phyloP scores from a whole-genome alignment of 2,329 filamentous ascomycete species.

The Aspergillus carbonarius region DNA sequence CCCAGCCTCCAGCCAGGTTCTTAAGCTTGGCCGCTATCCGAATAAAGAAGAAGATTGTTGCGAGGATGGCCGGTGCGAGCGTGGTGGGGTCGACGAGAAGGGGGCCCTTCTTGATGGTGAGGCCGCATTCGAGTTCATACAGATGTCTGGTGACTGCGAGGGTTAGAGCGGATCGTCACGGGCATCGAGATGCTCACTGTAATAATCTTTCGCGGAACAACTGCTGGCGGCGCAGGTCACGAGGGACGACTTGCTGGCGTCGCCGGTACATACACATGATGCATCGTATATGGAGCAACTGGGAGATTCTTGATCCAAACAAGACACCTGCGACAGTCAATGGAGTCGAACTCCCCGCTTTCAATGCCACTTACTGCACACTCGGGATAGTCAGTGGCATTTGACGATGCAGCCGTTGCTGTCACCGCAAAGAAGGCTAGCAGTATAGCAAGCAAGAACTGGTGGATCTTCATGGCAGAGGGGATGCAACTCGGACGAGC shows the following conservation, averaged over 20 bases:
- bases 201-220: conserved; percentile 8
- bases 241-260: background rate
- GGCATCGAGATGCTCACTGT: background rate
- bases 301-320: background rate
- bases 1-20: conserved; percentile 17
- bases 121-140: conserved; percentile 7
- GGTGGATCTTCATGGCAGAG: background rate
- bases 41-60: conserved; percentile 14
- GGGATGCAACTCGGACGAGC: background rate
- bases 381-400: background rate
- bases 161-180: conserved; percentile 3
- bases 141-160: background rate
- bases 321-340: background rate
- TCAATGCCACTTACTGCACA: background rate
- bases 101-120: conserved; percentile 8
- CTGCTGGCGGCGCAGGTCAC: background rate
- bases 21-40: conserved; percentile 13
- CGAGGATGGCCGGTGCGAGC: conserved; percentile 14
- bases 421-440: background rate
- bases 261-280: conserved; percentile 7
- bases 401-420: background rate
- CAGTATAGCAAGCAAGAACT: background rate
- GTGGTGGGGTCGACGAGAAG: conserved; percentile 13
- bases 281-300: background rate
- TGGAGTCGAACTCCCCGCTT: background rate